phyloP scores from a whole-genome alignment of 208 protist species.

The Polymyxa betae region DNA sequence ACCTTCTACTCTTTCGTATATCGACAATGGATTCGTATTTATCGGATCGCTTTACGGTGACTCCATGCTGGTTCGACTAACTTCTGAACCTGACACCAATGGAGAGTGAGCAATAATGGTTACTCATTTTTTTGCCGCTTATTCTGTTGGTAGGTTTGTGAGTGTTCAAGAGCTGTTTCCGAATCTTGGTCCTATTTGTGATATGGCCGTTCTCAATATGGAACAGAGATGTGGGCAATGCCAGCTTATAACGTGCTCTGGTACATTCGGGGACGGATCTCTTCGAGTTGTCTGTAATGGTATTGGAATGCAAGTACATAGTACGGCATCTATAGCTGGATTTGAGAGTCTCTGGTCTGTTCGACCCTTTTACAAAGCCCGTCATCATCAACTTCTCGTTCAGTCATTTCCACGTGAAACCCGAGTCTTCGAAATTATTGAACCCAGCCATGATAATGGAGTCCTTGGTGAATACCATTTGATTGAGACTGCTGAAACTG shows the following conservation, averaged over 20 bases:
- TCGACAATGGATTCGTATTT: constrained; percentile 78
- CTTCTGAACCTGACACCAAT: constrained; percentile 64
- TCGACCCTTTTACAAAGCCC: constrained; percentile 21
- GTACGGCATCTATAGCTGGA: background rate
- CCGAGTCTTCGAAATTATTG: constrained; percentile 66
- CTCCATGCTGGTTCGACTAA: constrained; percentile 71
- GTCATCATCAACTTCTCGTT: constrained; percentile 61
- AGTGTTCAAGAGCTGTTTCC: constrained; percentile 43
- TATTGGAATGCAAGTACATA: background rate
- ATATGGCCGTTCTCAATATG: background rate
- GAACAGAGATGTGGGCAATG: background rate
- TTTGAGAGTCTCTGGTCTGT: background rate
- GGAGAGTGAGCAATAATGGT: constrained; percentile 36
- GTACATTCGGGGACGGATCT: background rate
- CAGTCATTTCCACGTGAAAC: constrained; percentile 76
- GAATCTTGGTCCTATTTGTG: constrained; percentile 16
- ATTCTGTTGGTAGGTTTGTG: constrained; percentile 53
- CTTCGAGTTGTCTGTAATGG: constrained; percentile 30
- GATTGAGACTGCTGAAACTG: background rate
- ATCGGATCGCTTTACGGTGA: constrained; percentile 74
- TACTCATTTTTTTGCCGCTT: constrained; percentile 5
- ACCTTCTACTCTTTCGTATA: constrained; percentile 69
- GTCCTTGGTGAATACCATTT: background rate
- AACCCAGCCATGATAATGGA: background rate
- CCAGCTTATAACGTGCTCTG: constrained; percentile 44